phyloP scores from a whole-genome alignment of 192 early-diverging fungal species.

The Backusella circina region DNA sequence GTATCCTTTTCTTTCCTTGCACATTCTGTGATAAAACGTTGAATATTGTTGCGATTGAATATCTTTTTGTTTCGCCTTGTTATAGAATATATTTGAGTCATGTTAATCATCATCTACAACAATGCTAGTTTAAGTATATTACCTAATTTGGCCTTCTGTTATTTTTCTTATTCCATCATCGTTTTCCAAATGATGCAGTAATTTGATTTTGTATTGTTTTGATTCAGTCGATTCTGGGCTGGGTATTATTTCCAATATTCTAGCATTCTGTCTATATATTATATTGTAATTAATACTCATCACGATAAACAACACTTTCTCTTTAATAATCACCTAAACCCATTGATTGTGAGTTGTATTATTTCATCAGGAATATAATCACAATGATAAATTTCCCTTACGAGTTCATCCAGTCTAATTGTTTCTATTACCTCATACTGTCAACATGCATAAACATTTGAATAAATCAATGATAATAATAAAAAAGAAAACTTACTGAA shows the following conservation, averaged over 20 bases:
- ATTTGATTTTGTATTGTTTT: not conserved
- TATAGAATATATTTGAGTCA: not conserved
- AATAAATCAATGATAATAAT: not conserved
- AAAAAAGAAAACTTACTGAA: constrained; percentile 53
- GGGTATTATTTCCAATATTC: constrained; percentile 23
- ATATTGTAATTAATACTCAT: not conserved
- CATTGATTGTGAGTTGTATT: constrained; percentile 40
- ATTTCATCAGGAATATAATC: constrained; percentile 51
- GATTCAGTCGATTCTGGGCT: not conserved
- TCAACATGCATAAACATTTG: not conserved
- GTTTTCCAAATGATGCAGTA: not conserved
- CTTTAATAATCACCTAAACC: constrained; percentile 10
- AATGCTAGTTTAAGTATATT: not conserved
- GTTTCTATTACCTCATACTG: constrained; percentile 36
- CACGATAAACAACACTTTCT: not conserved
- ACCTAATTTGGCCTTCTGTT: not conserved
- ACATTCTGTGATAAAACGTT: constrained; percentile 66
- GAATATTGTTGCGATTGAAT: constrained; percentile 62
- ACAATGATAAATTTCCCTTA: constrained; percentile 53
- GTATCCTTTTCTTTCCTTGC: constrained; percentile 64
- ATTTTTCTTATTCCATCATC: not conserved
- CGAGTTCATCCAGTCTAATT: constrained; percentile 52
- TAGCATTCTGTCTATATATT: constrained; percentile 20
- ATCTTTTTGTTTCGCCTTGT: constrained; percentile 48
- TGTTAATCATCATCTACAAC: not conserved